Evolutionary conservation across 2,329 filamentous ascomycete species (phyloP), one percentile per base, ranked within the genome.

Genomic region (Xylariales sp.): DNA sequence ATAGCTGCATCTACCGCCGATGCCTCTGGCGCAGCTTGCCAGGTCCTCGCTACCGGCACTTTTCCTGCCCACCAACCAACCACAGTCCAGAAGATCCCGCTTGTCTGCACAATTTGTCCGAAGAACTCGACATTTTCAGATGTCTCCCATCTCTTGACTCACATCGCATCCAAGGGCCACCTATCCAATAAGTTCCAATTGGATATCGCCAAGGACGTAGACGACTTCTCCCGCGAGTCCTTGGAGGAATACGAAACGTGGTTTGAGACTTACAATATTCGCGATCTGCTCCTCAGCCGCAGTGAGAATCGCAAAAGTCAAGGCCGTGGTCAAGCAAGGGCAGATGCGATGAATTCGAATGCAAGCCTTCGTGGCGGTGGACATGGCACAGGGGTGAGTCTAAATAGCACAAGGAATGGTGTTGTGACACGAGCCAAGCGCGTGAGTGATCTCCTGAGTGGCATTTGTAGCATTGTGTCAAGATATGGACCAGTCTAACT

Each of bases 111-210:
- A 56, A 83, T 95, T 51, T 97, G 91, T 60, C 84, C 86, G 25
- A 87, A 84, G 51, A 76, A 76, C 46, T 87, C 88, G 28, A 77
- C 67, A 21, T 96, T 96, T 66, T 95, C 88, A 42, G 91, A 97
- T 63, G 73, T 89, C 32, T 95, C 90, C 24, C 91, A 96, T 62
- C 72, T 96, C 27, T 78, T 97, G 57, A 97, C 91, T 10, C 91
- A 97, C 59, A 80, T 96, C 47, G 81, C 86, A 45, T 96, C 90
- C 49, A 96, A 96, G 60, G 85, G 86, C n/a, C 91, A 97, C 60
- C 70, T 96, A 24, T 82, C 88, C 45, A 78, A 88, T 58, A 82
- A 87, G 55, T 94, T 90, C 68, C 88, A 88, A 56, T 74, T 88
- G 39, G 83, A 88, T 54, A 78, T 95, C 50, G 79, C 78, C 43